Base-by-base conservation (phyloP, 2,329 filamentous ascomycete species). In the Fusarium aywerte region DNA sequence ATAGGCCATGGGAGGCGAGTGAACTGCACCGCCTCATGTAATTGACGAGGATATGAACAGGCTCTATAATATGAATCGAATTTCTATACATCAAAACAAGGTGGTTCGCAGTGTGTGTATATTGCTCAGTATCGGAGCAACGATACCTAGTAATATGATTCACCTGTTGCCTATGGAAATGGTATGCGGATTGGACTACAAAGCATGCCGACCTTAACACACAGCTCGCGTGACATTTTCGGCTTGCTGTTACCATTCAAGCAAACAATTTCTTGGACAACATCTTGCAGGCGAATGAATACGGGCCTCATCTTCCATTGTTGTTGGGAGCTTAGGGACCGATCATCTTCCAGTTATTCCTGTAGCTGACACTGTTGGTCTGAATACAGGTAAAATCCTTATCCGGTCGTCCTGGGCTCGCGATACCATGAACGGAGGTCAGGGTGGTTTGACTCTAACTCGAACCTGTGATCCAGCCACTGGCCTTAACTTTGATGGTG, bases 151-250 rank as follows among this genome's bases (percentile, higher is more conserved):
- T 56, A 11, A 7, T 67, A 63, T 63, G 62, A 53, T 2, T 36
- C 32, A 4, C 43, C 62, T n/a, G 58, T 67, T 18, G 65, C 60
- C 3, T 65, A 49, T 18, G 65, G 65, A 7, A 68, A 3, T 68
- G 65, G 65, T 68, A 61, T 16, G 35, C 7, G 7, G 65, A 68
- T 6, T 25, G 13, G 7, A 62, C 55, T 9, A 44, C 47, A 7
- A 68, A 68, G 23, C 62, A 61, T 52, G 47, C 65, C 64, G 65
- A 61, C 16, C 68, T 68, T 47, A 64, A 68, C 5, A 65, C 60
- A 2, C 52, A 61, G 21, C 59, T 54, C 13, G 60, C 64, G 0
- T 40, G 65, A 0, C 68, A 55, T 27, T 10, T 68, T 3, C 42
- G 35, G 2, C 20, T 68, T 0, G 40, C 68, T 44, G 60, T 64